Percentiles rank a stretch among this genome's conserved stretches.
phyloP scores from a whole-genome alignment of 2,329 filamentous ascomycete species.

The Pseudogymnoascus sp. region DNA sequence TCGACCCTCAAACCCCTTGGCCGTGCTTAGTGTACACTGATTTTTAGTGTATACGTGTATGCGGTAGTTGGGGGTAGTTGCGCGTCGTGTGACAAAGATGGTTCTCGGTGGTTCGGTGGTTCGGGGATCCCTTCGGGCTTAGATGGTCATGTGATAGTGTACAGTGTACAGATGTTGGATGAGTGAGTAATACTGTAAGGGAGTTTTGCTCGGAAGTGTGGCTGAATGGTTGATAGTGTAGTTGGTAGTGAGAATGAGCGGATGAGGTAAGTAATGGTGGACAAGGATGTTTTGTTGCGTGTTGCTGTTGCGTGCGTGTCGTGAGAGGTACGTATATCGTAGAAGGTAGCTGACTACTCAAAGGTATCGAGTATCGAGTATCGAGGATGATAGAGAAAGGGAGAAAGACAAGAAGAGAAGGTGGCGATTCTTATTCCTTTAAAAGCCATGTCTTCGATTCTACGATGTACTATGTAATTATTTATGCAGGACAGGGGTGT shows the following conservation, averaged over 20 bases:
- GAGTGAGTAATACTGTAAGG: no score
- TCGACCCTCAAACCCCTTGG: background rate
- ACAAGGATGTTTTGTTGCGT: background rate
- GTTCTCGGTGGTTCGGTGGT: background rate
- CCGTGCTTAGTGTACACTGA: slow-evolving; percentile 1
- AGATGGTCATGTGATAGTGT: background rate
- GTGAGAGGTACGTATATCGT: background rate
- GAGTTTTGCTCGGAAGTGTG: no score
- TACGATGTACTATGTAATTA: background rate
- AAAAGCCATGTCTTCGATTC: background rate
- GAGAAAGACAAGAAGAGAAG: background rate
- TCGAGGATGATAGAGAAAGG: background rate
- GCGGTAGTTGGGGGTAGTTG: background rate
- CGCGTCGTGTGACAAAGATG: slow-evolving; percentile 3
- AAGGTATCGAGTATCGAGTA: background rate
- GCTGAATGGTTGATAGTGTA: background rate
- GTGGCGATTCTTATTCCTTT: background rate
- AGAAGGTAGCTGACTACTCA: background rate
- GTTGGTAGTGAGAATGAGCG: background rate
- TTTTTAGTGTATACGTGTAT: background rate
- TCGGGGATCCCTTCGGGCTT: background rate
- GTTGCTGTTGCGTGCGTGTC: background rate
- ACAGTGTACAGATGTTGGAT: background rate
- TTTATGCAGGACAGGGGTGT: background rate
- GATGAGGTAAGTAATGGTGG: background rate